Base-by-base conservation (phyloP, 768 basidiomycete genomes). In the Amanita jacksonii region DNA sequence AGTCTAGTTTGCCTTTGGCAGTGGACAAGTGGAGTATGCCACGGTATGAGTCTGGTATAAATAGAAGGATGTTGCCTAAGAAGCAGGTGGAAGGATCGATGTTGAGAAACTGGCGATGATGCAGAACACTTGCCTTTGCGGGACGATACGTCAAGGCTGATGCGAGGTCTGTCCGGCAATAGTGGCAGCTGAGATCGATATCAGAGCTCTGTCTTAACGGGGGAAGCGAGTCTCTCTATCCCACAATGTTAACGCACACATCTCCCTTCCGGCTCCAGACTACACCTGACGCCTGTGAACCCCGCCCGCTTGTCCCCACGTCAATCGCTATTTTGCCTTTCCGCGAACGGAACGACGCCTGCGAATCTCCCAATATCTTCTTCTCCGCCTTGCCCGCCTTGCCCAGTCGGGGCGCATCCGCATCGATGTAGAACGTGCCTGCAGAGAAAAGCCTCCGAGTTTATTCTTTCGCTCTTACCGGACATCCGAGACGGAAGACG, bases 351-450 rank as follows among this genome's bases (percentile, higher is more conserved):
- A 72, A 69, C 33, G 66, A 69, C 8, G 65, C 67, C 49, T 68
- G 60, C 5, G 64, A 57, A 9, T 59, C 56, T 33, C 58, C 61
- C 43, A 52, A 48, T 31, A 54, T 47, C 38, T 57, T 63, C 44
- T 48, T 51, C 36, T 51, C 46, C 32, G 52, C 56, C n/a, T 45
- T 46, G 16, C 48, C 49, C 23, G 41, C 39, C 15, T 39, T 22
- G 28, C 49, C 35, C 25, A 47, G 39, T 12, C 61, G 57, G 13
- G 59, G 51, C 19, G 59, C 55, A 32, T 64, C 59, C 16, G 74
- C 67, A 46, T 68, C 65, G 16, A 73, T 59, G 45, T 60, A 62
- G 47, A 64, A 72, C 8, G 63, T 65, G 9, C 70, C 70, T 72
- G 38, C 20, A 22, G n/a, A n/a, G n/a, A n/a, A n/a, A 28, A 28